A percentile compares a stretch with the other conserved stretches of the same genome.
Evolutionary conservation across 2,329 filamentous ascomycete species (phyloP).

Genomic region (Clonostachys rosea): DNA sequence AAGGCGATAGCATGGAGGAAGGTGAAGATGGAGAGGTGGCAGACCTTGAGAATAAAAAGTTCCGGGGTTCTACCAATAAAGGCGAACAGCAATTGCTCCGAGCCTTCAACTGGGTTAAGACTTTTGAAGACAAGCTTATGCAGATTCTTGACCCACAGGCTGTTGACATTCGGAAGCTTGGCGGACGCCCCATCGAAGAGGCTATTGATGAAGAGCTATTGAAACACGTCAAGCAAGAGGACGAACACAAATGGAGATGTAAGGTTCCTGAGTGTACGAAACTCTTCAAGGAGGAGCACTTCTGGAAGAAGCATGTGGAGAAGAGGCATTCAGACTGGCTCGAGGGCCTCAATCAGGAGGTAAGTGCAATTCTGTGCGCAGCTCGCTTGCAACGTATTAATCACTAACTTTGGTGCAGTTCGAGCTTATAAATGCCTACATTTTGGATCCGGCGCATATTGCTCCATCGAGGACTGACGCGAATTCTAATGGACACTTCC

Average conservation of each 20-base stretch:
- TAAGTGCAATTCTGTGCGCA: constrained; percentile 37
- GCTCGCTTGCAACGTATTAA: not conserved
- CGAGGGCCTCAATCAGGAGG: constrained; percentile 75
- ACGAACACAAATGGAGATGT: constrained; percentile 94
- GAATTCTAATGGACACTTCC: constrained; percentile 94
- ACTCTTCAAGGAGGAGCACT: constrained; percentile 93
- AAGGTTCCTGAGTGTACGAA: constrained; percentile 95
- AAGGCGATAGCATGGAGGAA: constrained; percentile 53
- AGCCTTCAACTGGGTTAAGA: constrained; percentile 98
- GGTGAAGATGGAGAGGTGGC: constrained; percentile 45
- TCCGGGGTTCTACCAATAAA: constrained; percentile 62
- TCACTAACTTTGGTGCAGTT: constrained; percentile 47
- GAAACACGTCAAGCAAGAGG: constrained; percentile 94
- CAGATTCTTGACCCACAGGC: constrained; percentile 89
- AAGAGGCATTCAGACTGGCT: constrained; percentile 92
- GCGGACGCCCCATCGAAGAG: constrained; percentile 82
- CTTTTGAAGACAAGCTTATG: constrained; percentile 93
- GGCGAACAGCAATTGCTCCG: constrained; percentile 88
- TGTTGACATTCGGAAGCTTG: constrained; percentile 84
- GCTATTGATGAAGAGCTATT: constrained; percentile 79
- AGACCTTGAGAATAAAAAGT: constrained; percentile 64
- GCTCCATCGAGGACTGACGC: constrained; percentile 89
- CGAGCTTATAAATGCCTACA: constrained; percentile 87
- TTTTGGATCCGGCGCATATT: constrained; percentile 91
- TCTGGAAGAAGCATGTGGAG: constrained; percentile 97